These are phyloP conservation scores for Colletotrichum caudatum DNA, from an alignment of 2,329 filamentous ascomycete species.

Conservation along the genomic window DNA sequence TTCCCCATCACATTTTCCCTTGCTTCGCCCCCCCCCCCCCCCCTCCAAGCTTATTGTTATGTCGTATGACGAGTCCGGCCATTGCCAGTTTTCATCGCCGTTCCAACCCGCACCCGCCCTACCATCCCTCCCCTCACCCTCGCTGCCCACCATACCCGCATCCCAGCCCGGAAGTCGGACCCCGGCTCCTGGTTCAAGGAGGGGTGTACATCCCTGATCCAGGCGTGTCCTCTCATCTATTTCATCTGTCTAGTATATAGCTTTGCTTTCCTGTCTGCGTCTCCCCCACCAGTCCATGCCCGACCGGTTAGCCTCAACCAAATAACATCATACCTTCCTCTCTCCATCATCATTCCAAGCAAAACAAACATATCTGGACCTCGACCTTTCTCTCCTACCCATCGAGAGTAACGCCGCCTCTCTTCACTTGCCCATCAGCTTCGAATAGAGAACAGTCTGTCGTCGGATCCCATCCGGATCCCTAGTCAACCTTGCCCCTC, in stretches of 20 bases:
- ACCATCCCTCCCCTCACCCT: conserved; percentile 22
- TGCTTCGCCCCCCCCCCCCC: neutral
- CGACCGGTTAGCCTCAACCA: conserved; percentile 34
- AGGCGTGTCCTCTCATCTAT: neutral
- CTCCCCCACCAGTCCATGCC: conserved; percentile 39
- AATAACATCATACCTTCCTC: conserved; percentile 32
- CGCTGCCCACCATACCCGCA: conserved; percentile 27
- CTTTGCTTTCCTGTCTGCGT: conserved; percentile 28
- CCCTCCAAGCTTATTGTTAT: conserved; percentile 2
- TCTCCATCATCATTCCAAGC: conserved; percentile 22
- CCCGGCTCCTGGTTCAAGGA: conserved; percentile 2
- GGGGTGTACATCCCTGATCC: neutral
- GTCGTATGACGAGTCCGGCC: conserved; percentile 38
- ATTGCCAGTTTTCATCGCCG: conserved; percentile 37
- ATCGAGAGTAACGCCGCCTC: conserved; percentile 32
- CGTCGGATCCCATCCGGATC: neutral
- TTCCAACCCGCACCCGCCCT: conserved; percentile 34
- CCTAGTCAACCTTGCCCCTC: conserved; percentile 22
- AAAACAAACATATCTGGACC: conserved; percentile 9
- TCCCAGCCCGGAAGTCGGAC: conserved; percentile 18
- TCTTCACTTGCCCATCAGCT: conserved; percentile 5
- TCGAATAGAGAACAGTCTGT: conserved; percentile 4
- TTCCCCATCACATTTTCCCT: conserved; percentile 13
- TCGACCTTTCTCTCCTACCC: neutral
- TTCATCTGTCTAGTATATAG: conserved; percentile 31